These are phyloP conservation scores for Dicorynia guianensis DNA, from an alignment of 306 rosid species.

Conservation along the genomic window DNA sequence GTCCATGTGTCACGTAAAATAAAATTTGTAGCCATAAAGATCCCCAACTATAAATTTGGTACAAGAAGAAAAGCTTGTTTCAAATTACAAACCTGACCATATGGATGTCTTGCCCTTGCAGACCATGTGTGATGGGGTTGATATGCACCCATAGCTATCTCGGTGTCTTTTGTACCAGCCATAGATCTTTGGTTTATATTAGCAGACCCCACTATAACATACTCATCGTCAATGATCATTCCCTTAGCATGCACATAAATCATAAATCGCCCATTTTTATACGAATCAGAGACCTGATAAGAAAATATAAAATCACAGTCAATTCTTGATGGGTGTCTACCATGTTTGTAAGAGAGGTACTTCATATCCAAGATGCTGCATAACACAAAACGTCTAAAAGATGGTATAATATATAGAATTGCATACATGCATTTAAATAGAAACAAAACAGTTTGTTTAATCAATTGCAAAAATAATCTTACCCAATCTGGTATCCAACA, in stretches of 20 bases:
- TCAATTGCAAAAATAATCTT: background rate
- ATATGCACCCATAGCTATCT: conserved; percentile 97
- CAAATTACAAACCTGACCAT: conserved; percentile 77
- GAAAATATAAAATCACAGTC: conserved; percentile 30
- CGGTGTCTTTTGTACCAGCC: conserved; percentile 98
- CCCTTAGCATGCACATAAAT: conserved; percentile 98
- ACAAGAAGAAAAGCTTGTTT: conserved; percentile 21
- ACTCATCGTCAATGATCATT: conserved; percentile 91
- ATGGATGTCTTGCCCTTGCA: conserved; percentile 62
- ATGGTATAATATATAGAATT: background rate
- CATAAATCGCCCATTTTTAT: conserved; percentile 71
- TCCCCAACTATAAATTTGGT: background rate
- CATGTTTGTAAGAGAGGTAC: conserved; percentile 13
- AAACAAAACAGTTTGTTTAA: background rate
- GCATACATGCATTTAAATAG: background rate
- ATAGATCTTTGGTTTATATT: conserved; percentile 96
- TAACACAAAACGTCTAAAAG: background rate
- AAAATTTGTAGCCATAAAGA: conserved; percentile 17
- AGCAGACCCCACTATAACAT: conserved; percentile 90
- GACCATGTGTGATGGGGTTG: conserved; percentile 91
- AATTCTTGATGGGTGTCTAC: conserved; percentile 18
- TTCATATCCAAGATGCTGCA: background rate
- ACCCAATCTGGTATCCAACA: conserved; percentile 8
- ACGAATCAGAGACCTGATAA: conserved; percentile 59
- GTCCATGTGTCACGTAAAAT: conserved; percentile 5